Percentiles rank a stretch among this genome's conserved stretches.
These are phyloP conservation scores for Oryza rufipogon DNA, from an alignment of 176 grass and related monocot genomes.

Conservation along the genomic window DNA sequence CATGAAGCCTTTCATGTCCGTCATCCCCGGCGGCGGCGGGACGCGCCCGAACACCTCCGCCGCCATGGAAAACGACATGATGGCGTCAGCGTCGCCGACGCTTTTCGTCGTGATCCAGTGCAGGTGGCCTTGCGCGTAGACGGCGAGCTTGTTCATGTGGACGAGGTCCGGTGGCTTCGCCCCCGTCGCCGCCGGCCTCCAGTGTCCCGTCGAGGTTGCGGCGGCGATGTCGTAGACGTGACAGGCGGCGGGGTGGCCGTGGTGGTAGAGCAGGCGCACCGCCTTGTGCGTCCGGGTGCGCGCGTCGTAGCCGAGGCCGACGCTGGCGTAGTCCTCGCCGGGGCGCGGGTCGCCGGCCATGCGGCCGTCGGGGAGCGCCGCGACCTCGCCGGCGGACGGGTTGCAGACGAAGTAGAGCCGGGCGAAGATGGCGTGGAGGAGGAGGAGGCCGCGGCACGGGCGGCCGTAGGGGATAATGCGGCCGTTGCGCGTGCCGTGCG, in stretches of 20 bases:
- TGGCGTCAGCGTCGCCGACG: too few species aligned
- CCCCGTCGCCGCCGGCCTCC: not conserved
- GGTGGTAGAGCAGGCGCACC: not conserved
- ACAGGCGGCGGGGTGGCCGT: not conserved
- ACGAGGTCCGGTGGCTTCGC: not conserved
- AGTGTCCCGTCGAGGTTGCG: not conserved
- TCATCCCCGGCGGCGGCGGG: not conserved
- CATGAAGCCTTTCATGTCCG: fast-evolving
- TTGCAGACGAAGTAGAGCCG: constrained; percentile 10
- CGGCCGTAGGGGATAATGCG: too few species aligned
- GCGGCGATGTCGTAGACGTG: not conserved
- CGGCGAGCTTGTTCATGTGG: not conserved
- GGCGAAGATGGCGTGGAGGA: not conserved
- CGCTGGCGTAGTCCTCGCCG: not conserved
- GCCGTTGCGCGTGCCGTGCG: not conserved
- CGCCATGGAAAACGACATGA: constrained; percentile 6
- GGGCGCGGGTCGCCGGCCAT: not conserved
- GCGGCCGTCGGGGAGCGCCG: constrained; percentile 7
- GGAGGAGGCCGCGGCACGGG: constrained; percentile 9
- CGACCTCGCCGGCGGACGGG: constrained; percentile 19
- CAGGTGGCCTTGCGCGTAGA: constrained; percentile 6
- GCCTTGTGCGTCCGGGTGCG: constrained; percentile 24
- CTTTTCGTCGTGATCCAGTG: not conserved
- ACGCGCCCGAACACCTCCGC: not conserved
- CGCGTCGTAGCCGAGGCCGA: constrained; percentile 37